Conservation (phyloP, 176 grass and related monocot species). For the Bonia amplexicaulis region DNA sequence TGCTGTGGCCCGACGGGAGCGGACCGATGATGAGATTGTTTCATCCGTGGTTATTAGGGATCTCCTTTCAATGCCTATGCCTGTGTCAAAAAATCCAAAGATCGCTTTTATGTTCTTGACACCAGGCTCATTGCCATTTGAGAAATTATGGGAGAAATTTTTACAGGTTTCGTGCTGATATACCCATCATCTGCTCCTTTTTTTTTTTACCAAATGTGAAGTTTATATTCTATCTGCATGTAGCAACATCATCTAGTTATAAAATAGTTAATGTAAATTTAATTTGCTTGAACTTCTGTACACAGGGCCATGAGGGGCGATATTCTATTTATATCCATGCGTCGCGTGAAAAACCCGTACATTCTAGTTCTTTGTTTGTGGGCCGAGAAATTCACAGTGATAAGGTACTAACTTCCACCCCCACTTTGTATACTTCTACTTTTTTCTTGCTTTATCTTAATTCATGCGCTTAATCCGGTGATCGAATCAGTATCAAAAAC, state of each 20-base stretch:
- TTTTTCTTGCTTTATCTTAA: constrained; percentile 11
- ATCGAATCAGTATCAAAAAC: neutral
- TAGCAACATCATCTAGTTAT: neutral
- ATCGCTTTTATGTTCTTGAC: constrained; percentile 98
- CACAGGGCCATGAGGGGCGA: constrained; percentile 68
- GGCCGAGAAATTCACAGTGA: constrained; percentile 83
- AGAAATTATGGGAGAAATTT: constrained; percentile 90
- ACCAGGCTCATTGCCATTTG: constrained; percentile 88
- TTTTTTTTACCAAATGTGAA: neutral
- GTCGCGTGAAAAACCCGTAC: constrained; percentile 71
- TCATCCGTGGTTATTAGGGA: constrained; percentile 60
- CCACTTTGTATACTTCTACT: neutral
- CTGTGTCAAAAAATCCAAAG: constrained; percentile 62
- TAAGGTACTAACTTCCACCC: constrained; percentile 58
- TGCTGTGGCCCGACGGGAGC: constrained; percentile 38
- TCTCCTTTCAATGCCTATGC: constrained; percentile 60
- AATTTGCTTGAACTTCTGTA: constrained; percentile 30
- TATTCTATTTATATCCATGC: constrained; percentile 92
- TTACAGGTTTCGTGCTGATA: constrained; percentile 52
- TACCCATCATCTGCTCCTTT: neutral
- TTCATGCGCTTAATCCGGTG: neutral
- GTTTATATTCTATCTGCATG: neutral
- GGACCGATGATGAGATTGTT: constrained; percentile 69
- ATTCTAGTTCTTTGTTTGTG: constrained; percentile 80
- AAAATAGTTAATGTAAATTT: constrained; percentile 11